phyloP scores from a whole-genome alignment of 1,284 basidiomycete species.

The Cutaneotrichosporon cavernicola region DNA sequence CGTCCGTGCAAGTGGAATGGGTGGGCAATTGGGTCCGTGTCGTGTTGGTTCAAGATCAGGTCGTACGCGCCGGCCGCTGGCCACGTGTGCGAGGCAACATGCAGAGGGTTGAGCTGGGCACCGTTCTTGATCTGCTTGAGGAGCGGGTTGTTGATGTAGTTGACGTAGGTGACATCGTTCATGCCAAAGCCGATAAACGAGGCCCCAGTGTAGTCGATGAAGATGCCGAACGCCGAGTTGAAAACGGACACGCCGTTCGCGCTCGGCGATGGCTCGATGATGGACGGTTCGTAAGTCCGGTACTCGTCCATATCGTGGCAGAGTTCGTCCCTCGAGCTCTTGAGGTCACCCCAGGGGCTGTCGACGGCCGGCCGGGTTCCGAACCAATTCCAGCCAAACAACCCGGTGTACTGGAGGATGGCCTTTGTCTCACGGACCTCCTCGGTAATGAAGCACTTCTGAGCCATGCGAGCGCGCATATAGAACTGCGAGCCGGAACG shows the following conservation, averaged over 20 bases:
- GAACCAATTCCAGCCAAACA: slow-evolving; percentile 19
- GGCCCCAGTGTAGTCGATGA: slow-evolving; percentile 26
- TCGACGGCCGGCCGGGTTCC: slow-evolving; percentile 16
- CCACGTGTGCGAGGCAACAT: slow-evolving; percentile 33
- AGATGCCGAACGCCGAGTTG: slow-evolving; percentile 26
- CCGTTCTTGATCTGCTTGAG: slow-evolving; percentile 33
- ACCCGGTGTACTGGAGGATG: slow-evolving; percentile 21
- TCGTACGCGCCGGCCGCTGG: slow-evolving; percentile 29
- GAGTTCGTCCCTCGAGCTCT: not conserved
- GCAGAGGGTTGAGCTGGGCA: slow-evolving; percentile 21
- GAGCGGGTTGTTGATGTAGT: slow-evolving; percentile 43
- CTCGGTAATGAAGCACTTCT: slow-evolving; percentile 4
- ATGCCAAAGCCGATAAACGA: slow-evolving; percentile 33
- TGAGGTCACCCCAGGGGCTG: slow-evolving; percentile 28
- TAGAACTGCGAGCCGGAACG: slow-evolving; percentile 36
- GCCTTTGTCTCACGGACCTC: slow-evolving; percentile 6
- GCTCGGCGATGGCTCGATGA: not conserved
- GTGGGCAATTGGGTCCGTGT: slow-evolving; percentile 37
- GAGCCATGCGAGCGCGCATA: slow-evolving; percentile 38
- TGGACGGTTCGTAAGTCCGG: slow-evolving; percentile 20
- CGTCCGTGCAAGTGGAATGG: slow-evolving; percentile 48
- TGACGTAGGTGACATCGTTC: slow-evolving; percentile 31
- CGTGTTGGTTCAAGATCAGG: slow-evolving; percentile 50
- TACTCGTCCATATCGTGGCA: slow-evolving; percentile 20
- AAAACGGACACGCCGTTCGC: not conserved